Evolutionary conservation across 176 grass and related monocot species (phyloP), one percentile per base, ranked within the genome.

Genomic region (Aegilops speltoides): DNA sequence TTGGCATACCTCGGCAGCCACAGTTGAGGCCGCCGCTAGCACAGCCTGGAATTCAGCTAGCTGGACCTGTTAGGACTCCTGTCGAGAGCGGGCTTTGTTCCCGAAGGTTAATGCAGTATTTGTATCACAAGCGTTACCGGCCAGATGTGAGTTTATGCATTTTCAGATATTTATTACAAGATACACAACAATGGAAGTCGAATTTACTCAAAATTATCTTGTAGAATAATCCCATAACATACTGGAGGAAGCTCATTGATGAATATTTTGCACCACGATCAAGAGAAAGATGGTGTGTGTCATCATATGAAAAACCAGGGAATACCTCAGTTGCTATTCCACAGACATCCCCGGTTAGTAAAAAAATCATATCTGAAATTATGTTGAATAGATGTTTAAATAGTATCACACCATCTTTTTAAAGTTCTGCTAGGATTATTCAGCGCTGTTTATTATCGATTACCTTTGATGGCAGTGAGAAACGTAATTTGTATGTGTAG

Each of bases 201-300:
- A 41, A 79, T 89, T 85, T 73, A 94, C 72, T 87, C 0, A 66
- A 56, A 60, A 46, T 4, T n/a, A 0, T 64, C 23, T 88, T 89
- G 73, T 84, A 97, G 97, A 91, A 94, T 79, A 99, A 99, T 83
- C 81, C 90, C 33, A 96, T 99, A 84, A 84, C 87, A 77, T 97
- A 97, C 69, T 99, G 94, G 97, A 96, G 90, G 84, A 99, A 99
- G 72, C 88, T 99, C 82, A 89, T 99, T 59, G 85, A 91, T 26
- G 94, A 99, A 77, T 99, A 97, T 94, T 99, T 94, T 89, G 90
- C 97, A 38, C 94, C 92, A 71, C 56, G 67, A 57, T 80, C 97
- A 87, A 94, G 89, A 93, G 95, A 99, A 90, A 93, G 97, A 64
- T 99, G 94, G 94, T 99, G 94, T 61, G 90, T 97, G 29, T 97